Evolutionary conservation across 306 rosid species (phyloP), one percentile per base, ranked within the genome.

Genomic region (Urtica urens): DNA sequence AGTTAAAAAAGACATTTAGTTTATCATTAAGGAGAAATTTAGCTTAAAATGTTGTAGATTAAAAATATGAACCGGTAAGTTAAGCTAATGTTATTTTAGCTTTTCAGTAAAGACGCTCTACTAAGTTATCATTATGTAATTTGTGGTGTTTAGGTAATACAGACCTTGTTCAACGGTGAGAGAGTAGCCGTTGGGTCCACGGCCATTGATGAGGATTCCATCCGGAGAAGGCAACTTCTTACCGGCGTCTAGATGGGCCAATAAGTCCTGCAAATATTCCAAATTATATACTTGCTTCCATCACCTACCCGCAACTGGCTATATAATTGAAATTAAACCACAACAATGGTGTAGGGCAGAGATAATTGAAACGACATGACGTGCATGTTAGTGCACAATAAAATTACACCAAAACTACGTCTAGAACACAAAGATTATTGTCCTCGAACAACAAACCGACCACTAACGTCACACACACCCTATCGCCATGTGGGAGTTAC

Each of bases 181-280:
- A 56, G 76, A 58, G 23, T 68, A 58, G 6, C 78, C 82, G 19
- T 76, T 78, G 10, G 99, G 78, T 16, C 94, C 99, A 2, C 95
- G 99, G 51, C 99, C 99, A 64, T 90, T 90, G 72, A 90, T 79
- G 34, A 90, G 99, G 57, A 90, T 51, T 54, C 95, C 99, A 63
- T 90, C 99, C 18, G 99, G 95, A 8, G 63, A 57, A 16, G 87
- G 87, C 3, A 85, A 76, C 70, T 79, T 90, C 62, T 68, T 75
- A 8, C 99, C 99, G 5, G 44, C 17, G 22, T 90, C 99, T 40
- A 90, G 75, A 59, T 71, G 80, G 19, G 73, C 75, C 67, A 60
- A 76, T 73, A 90, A 59, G 31, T 68, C 57, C 97, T 90, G 66
- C 19, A 14, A 21, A 53, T 42, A 30, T 16, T 23, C 10, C n/a